Evolutionary conservation across 306 rosid species (phyloP), one percentile per base, ranked within the genome.

Genomic region (Quercus glauca): DNA sequence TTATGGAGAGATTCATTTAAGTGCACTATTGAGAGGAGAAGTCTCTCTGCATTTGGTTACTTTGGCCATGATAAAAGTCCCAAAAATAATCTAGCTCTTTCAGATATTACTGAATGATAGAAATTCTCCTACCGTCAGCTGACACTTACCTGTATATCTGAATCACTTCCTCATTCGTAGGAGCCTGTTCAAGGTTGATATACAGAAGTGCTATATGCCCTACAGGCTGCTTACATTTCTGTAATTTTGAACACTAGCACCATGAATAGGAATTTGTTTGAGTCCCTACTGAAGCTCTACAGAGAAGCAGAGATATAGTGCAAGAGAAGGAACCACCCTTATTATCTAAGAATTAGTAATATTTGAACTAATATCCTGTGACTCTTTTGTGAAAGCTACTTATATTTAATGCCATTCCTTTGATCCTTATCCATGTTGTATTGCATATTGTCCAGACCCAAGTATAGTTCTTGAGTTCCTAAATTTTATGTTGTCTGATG

Each of bases 381-480:
- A 6, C 43, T 35, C 43, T 25, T 53, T 55, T 29, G 21, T 81
- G 86, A 86, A 76, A 81, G 85, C 76, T 86, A 79, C 35, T 55
- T 80, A 76, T 25, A 56, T 13, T 74, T 71, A n/a, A 21, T 55
- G 52, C 15, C 55, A 45, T 49, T 59, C 28, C 53, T 20, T 75
- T 52, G 43, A 41, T 76, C 23, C 23, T 84, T 68, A 25, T 73
- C 35, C 85, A 88, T 94, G 89, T 59, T 73, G 67, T 45, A 76
- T 87, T 15, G 84, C 88, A 67, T 83, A 89, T 31, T 87, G 90
- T 79, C 74, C 89, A 52, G 91, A 90, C 72, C 89, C 89, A 28
- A 61, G 80, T 75, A 69, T 86, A 65, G 86, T 84, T 71, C 57
- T 77, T 28, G 89, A 90, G 83, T 87, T 75, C 73, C 77, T 88